Conservation (phyloP, 192 early-diverging fungal genomes). For the Powellomyces hirtus region DNA sequence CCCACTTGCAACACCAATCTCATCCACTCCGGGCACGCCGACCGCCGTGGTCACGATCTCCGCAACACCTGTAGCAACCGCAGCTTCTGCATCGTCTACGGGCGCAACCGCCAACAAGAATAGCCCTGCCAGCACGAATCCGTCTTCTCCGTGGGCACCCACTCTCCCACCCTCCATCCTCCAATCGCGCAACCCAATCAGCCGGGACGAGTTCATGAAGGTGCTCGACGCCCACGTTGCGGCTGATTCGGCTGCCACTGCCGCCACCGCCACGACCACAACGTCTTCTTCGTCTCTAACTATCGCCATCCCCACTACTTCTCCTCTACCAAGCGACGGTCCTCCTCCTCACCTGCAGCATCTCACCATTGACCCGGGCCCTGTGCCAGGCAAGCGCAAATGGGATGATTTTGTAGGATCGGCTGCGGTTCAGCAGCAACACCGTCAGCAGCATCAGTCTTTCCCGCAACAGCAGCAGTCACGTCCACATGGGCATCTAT, state of each 20-base stretch:
- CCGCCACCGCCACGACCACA: background rate
- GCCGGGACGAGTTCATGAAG: constrained; percentile 24
- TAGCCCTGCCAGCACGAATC: no score
- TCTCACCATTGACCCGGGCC: background rate
- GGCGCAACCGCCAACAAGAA: no score
- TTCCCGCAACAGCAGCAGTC: no score
- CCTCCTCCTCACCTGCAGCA: background rate
- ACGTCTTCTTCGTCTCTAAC: background rate
- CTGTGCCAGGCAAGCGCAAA: background rate
- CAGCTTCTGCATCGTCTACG: no score
- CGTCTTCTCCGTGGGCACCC: constrained; percentile 8
- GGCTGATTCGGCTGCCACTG: background rate
- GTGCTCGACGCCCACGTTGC: constrained; percentile 17
- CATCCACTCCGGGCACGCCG: no score
- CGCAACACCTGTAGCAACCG: no score
- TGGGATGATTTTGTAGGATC: constrained; percentile 1
- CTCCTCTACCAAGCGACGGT: background rate
- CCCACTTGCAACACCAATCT: no score
- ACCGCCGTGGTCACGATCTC: no score
- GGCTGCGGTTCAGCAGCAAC: no score
- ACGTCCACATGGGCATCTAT: no score
- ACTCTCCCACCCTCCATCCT: constrained; percentile 8
- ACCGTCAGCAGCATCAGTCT: no score
- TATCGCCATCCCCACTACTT: background rate
- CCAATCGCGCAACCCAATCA: constrained; percentile 1